Evolutionary conservation across 2,329 filamentous ascomycete species (phyloP), one percentile per base, ranked within the genome.

Genomic region (Whalleya microplaca): DNA sequence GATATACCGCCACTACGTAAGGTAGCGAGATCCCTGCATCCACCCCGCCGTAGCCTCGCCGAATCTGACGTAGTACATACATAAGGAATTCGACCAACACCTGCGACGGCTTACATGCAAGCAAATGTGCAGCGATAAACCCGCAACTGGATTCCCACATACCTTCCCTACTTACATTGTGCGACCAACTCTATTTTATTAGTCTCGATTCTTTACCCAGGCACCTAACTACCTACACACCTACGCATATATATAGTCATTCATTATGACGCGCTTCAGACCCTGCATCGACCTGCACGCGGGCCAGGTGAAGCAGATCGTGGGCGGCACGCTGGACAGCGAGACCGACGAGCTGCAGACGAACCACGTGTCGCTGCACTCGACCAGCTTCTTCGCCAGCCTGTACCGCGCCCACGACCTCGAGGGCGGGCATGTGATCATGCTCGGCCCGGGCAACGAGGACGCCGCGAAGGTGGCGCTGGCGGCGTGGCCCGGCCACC

Each of bases 241-340:
- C n/a, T n/a, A n/a, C n/a, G n/a, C n/a, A n/a, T n/a, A n/a, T n/a
- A n/a, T n/a, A n/a, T n/a, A n/a, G n/a, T n/a, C n/a, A n/a, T n/a
- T n/a, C n/a, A 37, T 3, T 3, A 96, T 99, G 95, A 98, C 95
- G 2, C 87, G 88, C 66, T 99, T 99, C 71, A 84, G 95, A 41
- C 95, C 95, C 19, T 99, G 95, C 72, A 98, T 99, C 75, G 95
- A 99, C 77, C 84, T 99, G 51, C 95, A 99, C 75, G 89, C 93
- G n/a, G 95, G 95, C 14, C 89, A 94, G 72, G 95, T 99, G 57
- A 99, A 99, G 80, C 95, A 99, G 75, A 99, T 99, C 66, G 93
- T 99, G 41, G 95, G 95, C 66, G 94, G 95, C 57, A 98, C 95
- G 1, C 84, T 99, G 60, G 89, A 89, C 76, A 84, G 84, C 71